These are phyloP conservation scores for Syncephalis fuscata DNA, from an alignment of 371 early-diverging fungal species.

Conservation along the genomic window DNA sequence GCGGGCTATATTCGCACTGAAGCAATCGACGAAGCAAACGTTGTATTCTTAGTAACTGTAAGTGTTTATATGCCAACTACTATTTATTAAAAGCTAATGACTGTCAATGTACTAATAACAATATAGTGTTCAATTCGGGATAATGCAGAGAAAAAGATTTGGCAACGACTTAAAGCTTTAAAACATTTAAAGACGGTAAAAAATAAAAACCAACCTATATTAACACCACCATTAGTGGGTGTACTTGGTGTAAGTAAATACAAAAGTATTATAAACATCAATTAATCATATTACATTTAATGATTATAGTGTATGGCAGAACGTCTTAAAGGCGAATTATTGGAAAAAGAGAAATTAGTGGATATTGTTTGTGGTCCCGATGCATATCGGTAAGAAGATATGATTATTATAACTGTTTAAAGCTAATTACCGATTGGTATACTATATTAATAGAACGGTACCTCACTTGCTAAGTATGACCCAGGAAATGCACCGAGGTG, in stretches of 20 bases:
- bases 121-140: constrained; percentile 56
- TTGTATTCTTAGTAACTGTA: constrained; percentile 57
- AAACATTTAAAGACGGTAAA: constrained; percentile 32
- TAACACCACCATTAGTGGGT: constrained; percentile 61
- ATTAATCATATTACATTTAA: neutral
- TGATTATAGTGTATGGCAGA: constrained; percentile 50
- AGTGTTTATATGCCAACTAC: neutral
- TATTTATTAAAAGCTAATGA: too few relatives aligned
- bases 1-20: constrained; percentile 47
- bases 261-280: neutral
- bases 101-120: neutral
- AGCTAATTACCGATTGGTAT: too few relatives aligned
- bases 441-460: constrained; percentile 13
- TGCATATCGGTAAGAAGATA: constrained; percentile 32
- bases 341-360: constrained; percentile 52
- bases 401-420: too few relatives aligned
- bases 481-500: constrained; percentile 40
- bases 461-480: constrained; percentile 51
- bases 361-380: constrained; percentile 73
- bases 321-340: constrained; percentile 46
- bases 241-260: constrained; percentile 47
- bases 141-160: constrained; percentile 58
- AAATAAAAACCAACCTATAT: constrained; percentile 26
- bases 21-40: constrained; percentile 34
- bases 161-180: constrained; percentile 41